Conservation (phyloP, 805 yeast genomes). For the Candida parachauliodes region DNA sequence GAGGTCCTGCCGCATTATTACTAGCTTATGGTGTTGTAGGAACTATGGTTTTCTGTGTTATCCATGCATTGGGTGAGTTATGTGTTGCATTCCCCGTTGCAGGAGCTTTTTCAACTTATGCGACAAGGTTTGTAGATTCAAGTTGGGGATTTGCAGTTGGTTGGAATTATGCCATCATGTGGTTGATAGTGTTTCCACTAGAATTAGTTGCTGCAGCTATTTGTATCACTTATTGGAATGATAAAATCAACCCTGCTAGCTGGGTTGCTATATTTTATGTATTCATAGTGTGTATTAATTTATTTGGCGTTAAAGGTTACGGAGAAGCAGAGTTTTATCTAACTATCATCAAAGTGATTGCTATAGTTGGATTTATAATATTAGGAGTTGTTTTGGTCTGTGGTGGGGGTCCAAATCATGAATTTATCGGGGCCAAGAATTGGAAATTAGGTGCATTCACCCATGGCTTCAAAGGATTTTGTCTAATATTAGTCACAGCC, state of each 20-base stretch:
- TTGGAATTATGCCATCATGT: slow-evolving; percentile 36
- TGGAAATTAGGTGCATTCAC: slow-evolving; percentile 36
- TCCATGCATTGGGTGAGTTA: slow-evolving; percentile 63
- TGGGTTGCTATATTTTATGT: slow-evolving; percentile 36
- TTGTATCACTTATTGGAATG: slow-evolving; percentile 33
- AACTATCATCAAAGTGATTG: slow-evolving; percentile 30
- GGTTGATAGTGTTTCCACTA: slow-evolving; percentile 35
- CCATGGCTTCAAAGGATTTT: slow-evolving; percentile 37
- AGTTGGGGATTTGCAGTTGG: slow-evolving; percentile 42
- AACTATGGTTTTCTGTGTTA: slow-evolving; percentile 53
- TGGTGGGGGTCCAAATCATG: slow-evolving; percentile 37
- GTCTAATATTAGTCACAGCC: slow-evolving; percentile 36
- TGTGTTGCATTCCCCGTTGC: slow-evolving; percentile 46
- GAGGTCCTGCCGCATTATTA: slow-evolving; percentile 44
- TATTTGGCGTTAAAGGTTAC: slow-evolving; percentile 36
- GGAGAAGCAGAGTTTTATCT: slow-evolving; percentile 35
- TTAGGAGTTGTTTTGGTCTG: slow-evolving; percentile 33
- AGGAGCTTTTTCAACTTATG: slow-evolving; percentile 39
- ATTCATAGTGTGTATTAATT: slow-evolving; percentile 24
- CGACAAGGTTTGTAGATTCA: slow-evolving; percentile 34
- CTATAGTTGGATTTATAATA: slow-evolving; percentile 35
- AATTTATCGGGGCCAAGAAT: slow-evolving; percentile 30
- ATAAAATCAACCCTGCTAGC: slow-evolving; percentile 31
- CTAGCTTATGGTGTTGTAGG: slow-evolving; percentile 59
- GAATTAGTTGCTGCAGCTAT: slow-evolving; percentile 39